Base-by-base conservation (phyloP, 2,329 filamentous ascomycete species). In the Botrytis fragariae region DNA sequence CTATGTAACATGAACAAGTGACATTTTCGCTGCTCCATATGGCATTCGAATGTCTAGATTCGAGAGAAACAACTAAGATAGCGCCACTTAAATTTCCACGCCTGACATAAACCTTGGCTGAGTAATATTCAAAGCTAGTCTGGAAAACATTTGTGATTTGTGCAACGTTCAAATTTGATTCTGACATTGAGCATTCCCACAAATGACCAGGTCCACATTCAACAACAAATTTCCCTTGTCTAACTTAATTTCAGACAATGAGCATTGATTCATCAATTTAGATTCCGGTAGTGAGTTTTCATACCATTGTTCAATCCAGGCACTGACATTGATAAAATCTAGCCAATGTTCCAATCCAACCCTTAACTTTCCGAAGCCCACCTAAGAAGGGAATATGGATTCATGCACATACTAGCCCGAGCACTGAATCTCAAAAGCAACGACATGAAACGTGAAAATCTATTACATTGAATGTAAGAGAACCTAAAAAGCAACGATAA, bases 61-160 rank as follows among this genome's bases (percentile, higher is more conserved):
- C 32, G 7, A 3, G 32, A 2, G 5, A n/a, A 25, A 8, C 2
- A 16, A 61, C 39, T 2, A 39, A 25, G n/a, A 3, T 3, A 14
- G 5, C 10, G 35, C 22, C 5, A 61, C 12, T 5, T 16, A 2
- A 25, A 39, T 61, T 2, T 61, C 16, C 10, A 39, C 3, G 6
- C 3, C 6, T 7, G 5, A 8, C n/a, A 37, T 4, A 1, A 16
- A n/a, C 0, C 25, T 61, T n/a, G 22, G 1, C 10, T 1, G 22
- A 1, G 9, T 18, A 14, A 60, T 22, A 3, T 61, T 8, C 29
- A 35, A 4, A 22, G 29, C 8, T 2, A 4, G 12, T 22, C 4
- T 1, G 0, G 22, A 12, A 1, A 59, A 9, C 3, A 14, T n/a
- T 51, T 1, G 10, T 14, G 22, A n/a, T 51, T 1, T n/a, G 14